Evolutionary conservation across 345 rosid species (phyloP), one percentile per base, ranked within the genome.

Genomic region (Schrenkiella parvula): DNA sequence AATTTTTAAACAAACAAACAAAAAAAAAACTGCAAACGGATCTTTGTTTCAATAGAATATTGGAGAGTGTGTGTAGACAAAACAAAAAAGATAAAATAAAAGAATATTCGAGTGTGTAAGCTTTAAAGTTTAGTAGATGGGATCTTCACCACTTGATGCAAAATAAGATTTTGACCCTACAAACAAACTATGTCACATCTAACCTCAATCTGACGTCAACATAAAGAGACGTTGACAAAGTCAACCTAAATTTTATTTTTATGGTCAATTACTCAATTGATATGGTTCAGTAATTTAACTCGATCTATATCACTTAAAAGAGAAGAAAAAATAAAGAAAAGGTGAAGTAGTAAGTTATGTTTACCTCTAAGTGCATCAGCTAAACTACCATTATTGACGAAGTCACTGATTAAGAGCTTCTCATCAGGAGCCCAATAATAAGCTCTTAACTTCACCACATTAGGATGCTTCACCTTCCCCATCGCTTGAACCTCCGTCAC

Each of bases 391-490:
- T 92, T 89, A 62, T 91, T 85, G 76, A 95, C 83, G 41, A 88
- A 95, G 68, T 95, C 98, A 70, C 90, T 87, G 38, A 95, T 92
- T 42, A 95, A 85, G 14, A 95, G 96, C 81, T 95, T 95, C 79
- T 95, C 99, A 66, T 95, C 98, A 8, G 96, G 81, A 43, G 99
- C 98, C 99, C 99, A 95, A 68, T 95, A 95, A 70, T 95, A 95
- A 67, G 99, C 99, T 73, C 99, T 84, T 42, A 95, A 64, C 73
- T 80, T 87, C 68, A 95, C 99, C 4, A 95, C 82, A 78, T 92
- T 95, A 4, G 99, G 99, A 82, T 95, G 99, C 66, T 92, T 95
- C 41, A 92, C 92, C 44, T 83, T 85, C 58, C 97, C 96, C 58
- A 95, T 90, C 0, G 99, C 92, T 74, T 86, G 96, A 14, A 90